Percentiles rank a stretch among this genome's conserved stretches.
Conservation (phyloP, 139 green algal species). For the Pseudopediastrum boryanum region DNA sequence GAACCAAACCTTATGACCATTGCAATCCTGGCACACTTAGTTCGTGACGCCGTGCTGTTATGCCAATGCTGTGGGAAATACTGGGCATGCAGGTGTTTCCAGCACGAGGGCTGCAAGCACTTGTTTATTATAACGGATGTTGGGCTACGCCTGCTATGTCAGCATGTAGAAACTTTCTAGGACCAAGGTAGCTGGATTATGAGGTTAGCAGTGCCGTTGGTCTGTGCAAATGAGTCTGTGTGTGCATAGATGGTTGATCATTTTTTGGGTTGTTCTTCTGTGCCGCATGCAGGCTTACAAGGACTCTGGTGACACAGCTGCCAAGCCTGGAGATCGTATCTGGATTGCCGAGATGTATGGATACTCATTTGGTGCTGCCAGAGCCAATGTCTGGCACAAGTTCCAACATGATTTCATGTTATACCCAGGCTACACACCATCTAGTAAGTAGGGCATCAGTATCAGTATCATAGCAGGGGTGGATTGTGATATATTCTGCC, state of each 20-base stretch:
- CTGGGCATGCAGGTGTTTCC: no score
- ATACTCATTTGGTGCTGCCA: slow-evolving; percentile 77
- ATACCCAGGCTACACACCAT: slow-evolving; percentile 31
- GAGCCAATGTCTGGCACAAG: slow-evolving; percentile 80
- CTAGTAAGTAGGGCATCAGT: not conserved
- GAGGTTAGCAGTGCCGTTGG: no score
- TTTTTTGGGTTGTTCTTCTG: not conserved
- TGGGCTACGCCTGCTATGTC: no score
- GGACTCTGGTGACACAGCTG: slow-evolving; percentile 29
- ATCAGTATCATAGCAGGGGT: not conserved
- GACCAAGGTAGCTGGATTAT: no score
- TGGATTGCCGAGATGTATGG: slow-evolving; percentile 93
- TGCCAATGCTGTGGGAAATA: no score
- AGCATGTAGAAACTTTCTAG: no score
- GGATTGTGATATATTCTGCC: not conserved
- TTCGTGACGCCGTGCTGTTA: no score
- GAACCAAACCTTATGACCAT: no score
- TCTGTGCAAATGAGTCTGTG: not conserved
- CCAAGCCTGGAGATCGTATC: slow-evolving; percentile 64
- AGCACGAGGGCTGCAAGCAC: no score
- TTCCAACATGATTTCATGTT: slow-evolving; percentile 29
- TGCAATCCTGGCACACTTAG: no score
- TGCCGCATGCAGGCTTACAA: slow-evolving; percentile 23
- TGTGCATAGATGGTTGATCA: not conserved
- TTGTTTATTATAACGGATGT: no score